Base-by-base conservation (phyloP, 176 grass and related monocot genomes). In the Luzula sylvatica region DNA sequence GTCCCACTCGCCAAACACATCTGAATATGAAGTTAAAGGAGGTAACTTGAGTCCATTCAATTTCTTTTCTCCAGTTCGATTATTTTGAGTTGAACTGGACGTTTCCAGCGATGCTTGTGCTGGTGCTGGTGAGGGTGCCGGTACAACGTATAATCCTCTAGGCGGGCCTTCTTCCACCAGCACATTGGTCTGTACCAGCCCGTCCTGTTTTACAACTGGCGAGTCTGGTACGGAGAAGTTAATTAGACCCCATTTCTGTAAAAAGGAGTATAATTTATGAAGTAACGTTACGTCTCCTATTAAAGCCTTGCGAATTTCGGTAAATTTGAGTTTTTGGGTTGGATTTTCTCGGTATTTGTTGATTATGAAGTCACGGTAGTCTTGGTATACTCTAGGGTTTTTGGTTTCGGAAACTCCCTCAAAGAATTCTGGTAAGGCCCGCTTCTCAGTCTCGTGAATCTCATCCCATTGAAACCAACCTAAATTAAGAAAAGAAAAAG, bases 301-400 rank as follows among this genome's bases (percentile, higher is more conserved):
- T 25, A 94, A 72, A 35, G 55, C 71, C 82, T 17, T 94, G 49
- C 87, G 82, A 42, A 94, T 71, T 64, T 94, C 81, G 21, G 87
- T 86, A 65, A 94, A 94, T 8, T 77, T 94, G 50, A 94, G 78
- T 19, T 78, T 74, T 29, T 76, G 64, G 8, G 70, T 47, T 4
- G 92, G 74, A 50, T 98, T 81, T 70, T 90, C 85, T 35, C 92
- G 58, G 65, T 83, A 90, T 72, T 75, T 90, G 49, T 47, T 82
- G 50, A 98, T 90, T 72, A 90, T 77, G 60, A 83, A 98, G 67
- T 98, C 85, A 39, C 92, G 81, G 74, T 98, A 98, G 64, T 98
- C 92, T 66, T 83, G 79, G 69, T 98, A 90, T 54, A 98, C 80
- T 78, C 86, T 87, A 38, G 78, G 81, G 84, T 90, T 98, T 67